A percentile compares a stretch with the other conserved stretches of the same genome.
Conservation (phyloP, 2,329 filamentous ascomycete genomes). For the Trichoderma guizhouense region DNA sequence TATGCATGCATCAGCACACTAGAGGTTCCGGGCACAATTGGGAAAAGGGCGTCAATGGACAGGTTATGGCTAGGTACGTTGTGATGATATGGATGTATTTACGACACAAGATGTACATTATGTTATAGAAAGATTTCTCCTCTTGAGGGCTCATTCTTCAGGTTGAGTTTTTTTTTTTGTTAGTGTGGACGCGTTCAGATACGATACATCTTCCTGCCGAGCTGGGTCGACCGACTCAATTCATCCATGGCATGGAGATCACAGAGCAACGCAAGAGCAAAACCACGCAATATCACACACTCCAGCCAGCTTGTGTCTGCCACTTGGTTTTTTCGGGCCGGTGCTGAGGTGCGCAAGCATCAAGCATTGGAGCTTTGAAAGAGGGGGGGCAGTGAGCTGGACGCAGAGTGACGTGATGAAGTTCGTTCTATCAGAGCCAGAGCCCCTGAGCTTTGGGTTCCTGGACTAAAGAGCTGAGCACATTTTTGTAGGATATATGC, state of each 20-base stretch:
- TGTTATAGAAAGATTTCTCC: conserved; percentile 28
- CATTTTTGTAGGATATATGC: not conserved
- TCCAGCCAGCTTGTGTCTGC: not conserved
- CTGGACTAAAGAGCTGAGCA: conserved; percentile 53
- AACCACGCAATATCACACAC: conserved; percentile 13
- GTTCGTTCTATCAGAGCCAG: conserved; percentile 63
- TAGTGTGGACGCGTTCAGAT: conserved; percentile 51
- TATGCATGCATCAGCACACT: not conserved
- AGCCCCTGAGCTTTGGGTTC: conserved; percentile 55
- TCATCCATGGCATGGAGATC: conserved; percentile 53
- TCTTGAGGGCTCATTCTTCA: not conserved
- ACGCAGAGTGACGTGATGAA: conserved; percentile 23
- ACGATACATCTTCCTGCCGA: conserved; percentile 60
- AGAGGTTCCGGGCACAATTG: not conserved
- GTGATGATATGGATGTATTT: conserved; percentile 22
- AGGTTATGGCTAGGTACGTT: conserved; percentile 14
- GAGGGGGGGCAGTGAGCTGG: not conserved
- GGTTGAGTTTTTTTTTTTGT: not conserved
- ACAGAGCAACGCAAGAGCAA: conserved; percentile 61
- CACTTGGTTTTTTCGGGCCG: not conserved
- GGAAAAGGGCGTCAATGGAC: not conserved
- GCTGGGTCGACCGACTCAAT: conserved; percentile 20
- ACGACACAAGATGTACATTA: conserved; percentile 24
- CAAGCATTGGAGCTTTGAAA: conserved; percentile 23
- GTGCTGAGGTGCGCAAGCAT: conserved; percentile 32